Evolutionary conservation across 2,329 filamentous ascomycete species (phyloP).

Genomic region (Botryotinia calthae): DNA sequence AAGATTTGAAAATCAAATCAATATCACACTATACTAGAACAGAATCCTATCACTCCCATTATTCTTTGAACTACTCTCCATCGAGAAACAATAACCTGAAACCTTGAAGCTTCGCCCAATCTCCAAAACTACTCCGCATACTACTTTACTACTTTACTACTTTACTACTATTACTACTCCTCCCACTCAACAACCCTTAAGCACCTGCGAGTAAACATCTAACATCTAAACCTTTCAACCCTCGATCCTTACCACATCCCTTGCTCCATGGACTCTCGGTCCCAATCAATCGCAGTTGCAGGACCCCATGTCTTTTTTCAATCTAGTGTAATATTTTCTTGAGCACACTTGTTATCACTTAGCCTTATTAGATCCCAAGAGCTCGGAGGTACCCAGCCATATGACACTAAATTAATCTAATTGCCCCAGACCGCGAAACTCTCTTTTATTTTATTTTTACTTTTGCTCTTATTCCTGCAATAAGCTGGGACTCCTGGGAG

Average conservation of each 20-base stretch:
- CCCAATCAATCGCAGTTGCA: neutral
- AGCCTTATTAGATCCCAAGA: neutral
- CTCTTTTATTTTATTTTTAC: neutral
- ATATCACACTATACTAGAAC: slow-evolving; percentile 3
- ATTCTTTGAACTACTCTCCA: neutral
- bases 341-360: neutral
- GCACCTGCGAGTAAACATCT: neutral
- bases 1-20: neutral
- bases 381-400: neutral
- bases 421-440: neutral
- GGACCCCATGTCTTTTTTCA: slow-evolving; percentile 2
- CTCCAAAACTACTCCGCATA: neutral
- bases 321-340: neutral
- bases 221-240: neutral
- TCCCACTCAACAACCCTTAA: neutral
- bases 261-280: slow-evolving; percentile 13
- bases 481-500: neutral
- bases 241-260: slow-evolving; percentile 9
- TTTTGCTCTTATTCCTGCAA: neutral
- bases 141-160: neutral
- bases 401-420: slow-evolving; percentile 1
- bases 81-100: neutral
- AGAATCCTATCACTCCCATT: neutral
- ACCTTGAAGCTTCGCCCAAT: neutral
- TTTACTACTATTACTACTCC: neutral